These are phyloP conservation scores for Malus hybrid DNA, from an alignment of 331 rosid genomes.

Conservation along the genomic window DNA sequence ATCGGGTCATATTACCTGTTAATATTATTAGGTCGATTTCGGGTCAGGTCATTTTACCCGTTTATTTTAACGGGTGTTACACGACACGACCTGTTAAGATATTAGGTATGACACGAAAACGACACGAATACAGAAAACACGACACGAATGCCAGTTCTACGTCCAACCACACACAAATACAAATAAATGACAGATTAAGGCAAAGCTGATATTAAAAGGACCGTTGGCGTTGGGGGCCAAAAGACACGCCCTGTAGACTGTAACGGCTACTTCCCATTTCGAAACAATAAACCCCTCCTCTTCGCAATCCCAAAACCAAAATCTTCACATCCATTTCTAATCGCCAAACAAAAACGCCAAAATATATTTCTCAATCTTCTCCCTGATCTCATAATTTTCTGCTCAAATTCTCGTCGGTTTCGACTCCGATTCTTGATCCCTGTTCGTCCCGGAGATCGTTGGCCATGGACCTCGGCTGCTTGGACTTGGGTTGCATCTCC, in stretches of 20 bases:
- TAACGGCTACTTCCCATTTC: constrained; percentile 47
- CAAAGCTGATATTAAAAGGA: not conserved
- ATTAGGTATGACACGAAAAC: too few relatives aligned
- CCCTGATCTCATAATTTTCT: not conserved
- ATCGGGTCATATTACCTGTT: too few relatives aligned
- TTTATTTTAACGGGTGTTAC: too few relatives aligned
- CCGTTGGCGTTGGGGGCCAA: constrained; percentile 29
- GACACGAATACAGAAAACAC: too few relatives aligned
- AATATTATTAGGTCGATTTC: too few relatives aligned
- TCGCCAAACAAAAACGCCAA: not conserved
- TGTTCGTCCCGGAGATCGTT: not conserved
- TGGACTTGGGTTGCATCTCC: constrained; percentile 35
- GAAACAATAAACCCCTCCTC: not conserved
- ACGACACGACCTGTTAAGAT: too few relatives aligned
- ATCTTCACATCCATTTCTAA: not conserved
- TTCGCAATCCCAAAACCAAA: not conserved
- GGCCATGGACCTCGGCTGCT: constrained; percentile 37
- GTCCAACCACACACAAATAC: not conserved
- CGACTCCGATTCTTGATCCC: not conserved
- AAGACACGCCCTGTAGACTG: not conserved
- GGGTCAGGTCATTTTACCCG: too few relatives aligned
- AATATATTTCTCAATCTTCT: not conserved
- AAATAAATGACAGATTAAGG: not conserved
- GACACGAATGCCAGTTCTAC: not conserved
- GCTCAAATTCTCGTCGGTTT: not conserved